Evolutionary conservation across 1,139 yeast genomes (phyloP).

Genomic region (Eremothecium sinecaudum): DNA sequence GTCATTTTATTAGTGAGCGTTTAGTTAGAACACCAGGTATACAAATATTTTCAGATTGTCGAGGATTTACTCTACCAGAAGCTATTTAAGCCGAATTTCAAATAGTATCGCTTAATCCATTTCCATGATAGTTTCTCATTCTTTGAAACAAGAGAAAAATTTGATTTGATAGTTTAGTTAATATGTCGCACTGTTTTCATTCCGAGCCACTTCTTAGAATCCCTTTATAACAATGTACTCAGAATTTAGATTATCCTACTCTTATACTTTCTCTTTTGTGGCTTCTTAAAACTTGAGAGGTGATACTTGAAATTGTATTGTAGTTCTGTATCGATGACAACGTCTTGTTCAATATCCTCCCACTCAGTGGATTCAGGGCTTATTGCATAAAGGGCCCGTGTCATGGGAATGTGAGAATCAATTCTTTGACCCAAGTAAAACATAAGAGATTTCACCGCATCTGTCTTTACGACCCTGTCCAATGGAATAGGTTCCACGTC

Average conservation of each 20-base stretch:
- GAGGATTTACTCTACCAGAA: no score
- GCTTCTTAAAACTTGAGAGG: conserved; percentile 2
- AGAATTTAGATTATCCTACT: neutral
- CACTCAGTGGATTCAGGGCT: conserved; percentile 2
- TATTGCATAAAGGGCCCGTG: neutral
- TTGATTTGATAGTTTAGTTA: no score
- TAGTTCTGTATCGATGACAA: conserved; percentile 3
- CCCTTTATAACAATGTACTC: neutral
- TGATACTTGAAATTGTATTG: conserved; percentile 4
- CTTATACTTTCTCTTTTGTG: neutral
- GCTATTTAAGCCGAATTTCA: no score
- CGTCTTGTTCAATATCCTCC: conserved; percentile 7
- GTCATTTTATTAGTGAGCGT: no score
- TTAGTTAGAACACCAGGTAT: no score
- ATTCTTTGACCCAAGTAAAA: conserved; percentile 4
- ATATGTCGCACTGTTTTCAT: no score
- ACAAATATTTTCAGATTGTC: no score
- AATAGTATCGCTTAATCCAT: no score
- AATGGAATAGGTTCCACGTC: conserved; percentile 4
- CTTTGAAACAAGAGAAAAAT: no score
- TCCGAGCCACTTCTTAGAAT: no score
- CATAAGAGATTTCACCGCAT: neutral
- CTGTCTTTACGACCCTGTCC: conserved; percentile 1
- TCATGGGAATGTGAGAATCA: neutral
- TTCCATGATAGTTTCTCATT: no score